Evolutionary conservation across 306 rosid species (phyloP).

Genomic region (Dryas octopetala): DNA sequence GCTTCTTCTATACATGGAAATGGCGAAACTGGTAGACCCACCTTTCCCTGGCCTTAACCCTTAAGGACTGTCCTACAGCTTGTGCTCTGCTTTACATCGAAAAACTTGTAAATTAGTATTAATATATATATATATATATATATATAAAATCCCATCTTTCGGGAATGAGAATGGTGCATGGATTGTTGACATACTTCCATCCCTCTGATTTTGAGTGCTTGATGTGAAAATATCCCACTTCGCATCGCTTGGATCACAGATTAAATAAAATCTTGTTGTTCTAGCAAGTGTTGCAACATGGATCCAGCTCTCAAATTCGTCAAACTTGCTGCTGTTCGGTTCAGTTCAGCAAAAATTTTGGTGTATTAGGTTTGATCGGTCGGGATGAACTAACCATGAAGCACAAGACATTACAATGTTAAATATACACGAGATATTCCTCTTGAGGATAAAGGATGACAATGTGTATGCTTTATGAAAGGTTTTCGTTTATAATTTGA

Average conservation of each 20-base stretch:
- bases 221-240: background rate
- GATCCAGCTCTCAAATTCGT: background rate
- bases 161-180: background rate
- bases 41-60: too few relatives aligned
- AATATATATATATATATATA: background rate
- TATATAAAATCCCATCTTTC: background rate
- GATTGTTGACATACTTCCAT: background rate
- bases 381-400: background rate
- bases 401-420: background rate
- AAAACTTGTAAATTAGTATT: background rate
- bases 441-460: background rate
- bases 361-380: background rate
- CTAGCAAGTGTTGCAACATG: background rate
- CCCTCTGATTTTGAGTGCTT: background rate
- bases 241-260: background rate
- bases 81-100: background rate
- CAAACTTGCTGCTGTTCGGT: background rate
- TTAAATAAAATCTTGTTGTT: background rate
- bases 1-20: too few relatives aligned
- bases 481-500: background rate
- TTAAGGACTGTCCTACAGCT: too few relatives aligned
- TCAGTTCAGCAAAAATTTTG: background rate
- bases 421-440: background rate
- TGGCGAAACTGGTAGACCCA: too few relatives aligned
- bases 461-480: background rate